A percentile compares a stretch with the other conserved stretches of the same genome.
These are phyloP conservation scores for Phytophthora pini DNA, from an alignment of 352 stramenopile species.

Conservation along the genomic window DNA sequence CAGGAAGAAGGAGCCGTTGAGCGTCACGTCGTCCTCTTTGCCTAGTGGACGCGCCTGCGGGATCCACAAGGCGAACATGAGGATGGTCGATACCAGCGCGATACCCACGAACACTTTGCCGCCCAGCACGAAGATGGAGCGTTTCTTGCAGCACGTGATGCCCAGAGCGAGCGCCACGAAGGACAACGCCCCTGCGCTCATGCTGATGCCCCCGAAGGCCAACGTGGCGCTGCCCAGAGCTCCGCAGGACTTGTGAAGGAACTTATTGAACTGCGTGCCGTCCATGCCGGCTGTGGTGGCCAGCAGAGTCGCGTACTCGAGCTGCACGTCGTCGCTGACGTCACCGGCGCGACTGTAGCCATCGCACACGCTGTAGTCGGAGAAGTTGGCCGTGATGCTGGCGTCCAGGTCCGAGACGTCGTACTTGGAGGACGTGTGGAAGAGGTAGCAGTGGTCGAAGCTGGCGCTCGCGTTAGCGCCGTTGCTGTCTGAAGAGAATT, in stretches of 20 bases:
- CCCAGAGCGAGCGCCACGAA: conserved; percentile 62
- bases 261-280: conserved; percentile 55
- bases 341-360: conserved; percentile 48
- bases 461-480: conserved; percentile 36
- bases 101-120: conserved; percentile 55
- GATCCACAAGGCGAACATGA: conserved; percentile 73
- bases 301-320: conserved; percentile 41
- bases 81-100: conserved; percentile 48
- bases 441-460: conserved; percentile 80
- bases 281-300: conserved; percentile 59
- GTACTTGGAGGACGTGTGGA: conserved; percentile 68
- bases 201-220: conserved; percentile 51
- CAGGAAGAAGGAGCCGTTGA: conserved; percentile 66
- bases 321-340: conserved; percentile 32
- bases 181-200: conserved; percentile 45
- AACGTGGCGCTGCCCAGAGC: conserved; percentile 52
- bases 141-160: conserved; percentile 78
- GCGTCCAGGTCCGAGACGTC: conserved; percentile 45
- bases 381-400: conserved; percentile 54
- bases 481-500: conserved; percentile 39
- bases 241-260: conserved; percentile 69
- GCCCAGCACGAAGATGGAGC: conserved; percentile 57
- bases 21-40: conserved; percentile 63
- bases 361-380: conserved; percentile 63
- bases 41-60: conserved; percentile 54